phyloP scores from a whole-genome alignment of 1,284 basidiomycete genomes.

The Nidula niveotomentosa region DNA sequence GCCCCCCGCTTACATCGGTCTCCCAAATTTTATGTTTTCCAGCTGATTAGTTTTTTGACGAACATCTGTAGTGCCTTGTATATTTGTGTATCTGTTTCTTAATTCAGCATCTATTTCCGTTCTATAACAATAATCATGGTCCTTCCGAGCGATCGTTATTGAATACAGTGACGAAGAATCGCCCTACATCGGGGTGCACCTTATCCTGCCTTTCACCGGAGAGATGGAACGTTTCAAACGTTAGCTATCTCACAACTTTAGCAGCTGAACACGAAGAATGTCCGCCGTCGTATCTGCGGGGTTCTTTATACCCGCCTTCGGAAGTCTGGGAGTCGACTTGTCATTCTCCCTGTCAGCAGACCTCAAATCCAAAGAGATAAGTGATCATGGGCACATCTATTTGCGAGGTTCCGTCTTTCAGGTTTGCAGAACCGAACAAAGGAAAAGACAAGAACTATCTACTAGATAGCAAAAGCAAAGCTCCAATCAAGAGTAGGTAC shows the following conservation, averaged over 20 bases:
- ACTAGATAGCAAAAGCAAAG: not conserved
- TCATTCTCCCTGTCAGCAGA: conserved; percentile 8
- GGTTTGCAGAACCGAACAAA: conserved; percentile 1
- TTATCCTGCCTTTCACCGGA: too few relatives aligned
- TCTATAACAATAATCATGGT: not conserved
- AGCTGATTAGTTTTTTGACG: too few relatives aligned
- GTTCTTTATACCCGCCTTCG: not conserved
- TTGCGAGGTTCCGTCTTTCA: not conserved
- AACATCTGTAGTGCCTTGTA: too few relatives aligned
- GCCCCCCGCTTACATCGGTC: too few relatives aligned
- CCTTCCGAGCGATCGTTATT: not conserved
- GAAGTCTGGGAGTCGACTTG: not conserved
- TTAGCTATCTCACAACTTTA: not conserved
- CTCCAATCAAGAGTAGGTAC: conserved; percentile 1
- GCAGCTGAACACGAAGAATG: not conserved
- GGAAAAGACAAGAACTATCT: conserved; percentile 11
- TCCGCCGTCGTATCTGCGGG: conserved; percentile 5
- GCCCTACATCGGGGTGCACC: too few relatives aligned
- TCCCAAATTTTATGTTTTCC: too few relatives aligned
- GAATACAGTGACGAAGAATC: too few relatives aligned
- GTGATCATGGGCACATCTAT: conserved; percentile 5
- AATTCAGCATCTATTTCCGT: not conserved
- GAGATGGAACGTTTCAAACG: too few relatives aligned
- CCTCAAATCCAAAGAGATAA: not conserved
- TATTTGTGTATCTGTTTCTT: not conserved